Conservation (phyloP, 805 yeast species). For the Monosporozyma aerobia region DNA sequence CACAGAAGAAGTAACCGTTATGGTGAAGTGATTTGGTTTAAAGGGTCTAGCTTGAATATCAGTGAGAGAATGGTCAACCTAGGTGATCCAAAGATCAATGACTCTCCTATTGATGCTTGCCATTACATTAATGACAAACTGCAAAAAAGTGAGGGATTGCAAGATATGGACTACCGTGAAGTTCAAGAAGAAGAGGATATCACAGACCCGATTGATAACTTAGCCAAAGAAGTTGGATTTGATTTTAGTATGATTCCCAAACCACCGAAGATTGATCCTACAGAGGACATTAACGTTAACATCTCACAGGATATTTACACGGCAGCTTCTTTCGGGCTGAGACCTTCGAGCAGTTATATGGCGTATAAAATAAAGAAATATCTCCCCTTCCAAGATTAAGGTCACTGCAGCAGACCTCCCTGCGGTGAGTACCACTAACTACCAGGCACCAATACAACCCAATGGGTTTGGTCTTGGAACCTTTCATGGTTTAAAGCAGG, state of each 20-base stretch:
- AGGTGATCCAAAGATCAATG: conserved; percentile 15
- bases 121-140: conserved; percentile 1
- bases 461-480: not conserved
- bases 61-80: conserved; percentile 32
- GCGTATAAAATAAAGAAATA: conserved; percentile 40
- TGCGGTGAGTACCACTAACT: too few species aligned
- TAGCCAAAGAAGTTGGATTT: not conserved
- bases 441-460: not conserved
- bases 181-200: not conserved
- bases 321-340: conserved; percentile 18
- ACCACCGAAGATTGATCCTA: not conserved
- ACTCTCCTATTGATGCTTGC: conserved; percentile 4
- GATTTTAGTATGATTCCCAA: not conserved
- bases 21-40: conserved; percentile 53
- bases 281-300: conserved; percentile 4
- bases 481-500: not conserved
- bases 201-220: not conserved
- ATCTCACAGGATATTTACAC: conserved; percentile 16
- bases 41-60: conserved; percentile 52
- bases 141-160: conserved; percentile 5
- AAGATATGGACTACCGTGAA: not conserved
- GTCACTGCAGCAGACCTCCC: too few species aligned
- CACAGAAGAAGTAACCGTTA: conserved; percentile 14
- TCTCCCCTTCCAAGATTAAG: not conserved
- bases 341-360: conserved; percentile 68